A percentile compares a stretch with the other conserved stretches of the same genome.
phyloP scores from a whole-genome alignment of 345 rosid genomes.

The Noccaea caerulescens region DNA sequence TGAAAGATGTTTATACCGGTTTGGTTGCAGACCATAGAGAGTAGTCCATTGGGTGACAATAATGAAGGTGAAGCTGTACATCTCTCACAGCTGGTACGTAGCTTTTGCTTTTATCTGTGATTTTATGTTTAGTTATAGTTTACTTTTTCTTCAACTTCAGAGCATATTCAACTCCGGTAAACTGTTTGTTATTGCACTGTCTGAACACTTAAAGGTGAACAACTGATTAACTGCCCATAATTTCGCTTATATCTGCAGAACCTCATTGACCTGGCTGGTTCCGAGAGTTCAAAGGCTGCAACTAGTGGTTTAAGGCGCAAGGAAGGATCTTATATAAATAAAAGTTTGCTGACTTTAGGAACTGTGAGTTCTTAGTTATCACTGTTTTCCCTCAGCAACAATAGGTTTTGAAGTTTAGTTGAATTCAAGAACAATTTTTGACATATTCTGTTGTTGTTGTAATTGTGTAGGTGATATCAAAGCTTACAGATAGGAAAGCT shows the following conservation, averaged over 20 bases:
- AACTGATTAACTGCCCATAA: slow-evolving; percentile 29
- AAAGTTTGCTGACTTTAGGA: slow-evolving; percentile 96
- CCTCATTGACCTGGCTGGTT: slow-evolving; percentile 99
- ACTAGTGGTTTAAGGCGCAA: slow-evolving; percentile 91
- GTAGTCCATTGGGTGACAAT: slow-evolving; percentile 82
- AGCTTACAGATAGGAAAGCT: slow-evolving; percentile 84
- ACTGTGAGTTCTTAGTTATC: slow-evolving; percentile 67
- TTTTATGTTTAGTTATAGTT: slow-evolving; percentile 25
- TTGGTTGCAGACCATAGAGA: slow-evolving; percentile 79
- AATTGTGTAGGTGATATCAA: slow-evolving; percentile 79
- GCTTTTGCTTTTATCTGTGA: slow-evolving; percentile 42
- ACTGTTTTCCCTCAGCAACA: slow-evolving; percentile 28
- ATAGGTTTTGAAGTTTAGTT: slow-evolving; percentile 11
- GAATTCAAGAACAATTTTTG: slow-evolving; percentile 18
- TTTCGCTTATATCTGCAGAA: slow-evolving; percentile 73
- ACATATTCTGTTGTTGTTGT: neutral
- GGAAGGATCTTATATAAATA: slow-evolving; percentile 96
- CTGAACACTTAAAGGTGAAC: slow-evolving; percentile 14
- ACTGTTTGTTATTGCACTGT: slow-evolving; percentile 17
- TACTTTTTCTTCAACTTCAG: slow-evolving; percentile 15
- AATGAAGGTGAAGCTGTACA: slow-evolving; percentile 79
- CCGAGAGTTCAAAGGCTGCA: slow-evolving; percentile 98
- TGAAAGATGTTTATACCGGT: slow-evolving; percentile 24
- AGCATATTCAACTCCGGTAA: neutral
- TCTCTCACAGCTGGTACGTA: slow-evolving; percentile 89